phyloP scores from a whole-genome alignment of 2,329 filamentous ascomycete genomes.

The Beauveria varroae region DNA sequence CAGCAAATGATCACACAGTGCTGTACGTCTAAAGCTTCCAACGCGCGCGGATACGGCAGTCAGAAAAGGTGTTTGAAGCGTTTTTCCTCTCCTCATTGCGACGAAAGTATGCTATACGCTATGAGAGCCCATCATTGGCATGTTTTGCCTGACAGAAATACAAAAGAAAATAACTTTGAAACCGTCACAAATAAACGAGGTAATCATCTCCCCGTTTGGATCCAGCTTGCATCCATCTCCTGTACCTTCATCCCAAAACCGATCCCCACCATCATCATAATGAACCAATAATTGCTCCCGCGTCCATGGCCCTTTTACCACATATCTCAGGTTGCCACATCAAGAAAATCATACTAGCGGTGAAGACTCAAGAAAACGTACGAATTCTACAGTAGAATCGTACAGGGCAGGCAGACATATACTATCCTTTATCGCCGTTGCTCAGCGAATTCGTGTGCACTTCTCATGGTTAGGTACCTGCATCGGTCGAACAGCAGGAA shows the following conservation, averaged over 20 bases:
- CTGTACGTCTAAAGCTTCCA: no score
- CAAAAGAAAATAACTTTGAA: slow-evolving; percentile 18
- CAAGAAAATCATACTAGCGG: background rate
- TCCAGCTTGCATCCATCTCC: background rate
- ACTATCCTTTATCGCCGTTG: background rate
- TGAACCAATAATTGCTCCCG: background rate
- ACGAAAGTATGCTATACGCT: slow-evolving; percentile 17
- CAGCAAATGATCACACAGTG: background rate
- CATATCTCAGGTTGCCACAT: slow-evolving; percentile 1
- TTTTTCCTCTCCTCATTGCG: slow-evolving; percentile 11
- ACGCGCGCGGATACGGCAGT: background rate
- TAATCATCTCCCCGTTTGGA: background rate
- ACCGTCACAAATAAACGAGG: slow-evolving; percentile 15
- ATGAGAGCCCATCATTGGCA: slow-evolving; percentile 19
- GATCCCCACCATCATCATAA: background rate
- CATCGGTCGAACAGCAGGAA: background rate
- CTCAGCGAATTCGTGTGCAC: background rate
- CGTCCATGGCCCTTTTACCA: background rate
- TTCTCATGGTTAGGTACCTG: background rate
- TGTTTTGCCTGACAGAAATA: slow-evolving; percentile 13
- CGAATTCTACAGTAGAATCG: background rate
- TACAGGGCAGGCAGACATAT: background rate
- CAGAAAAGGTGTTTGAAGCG: slow-evolving; percentile 14
- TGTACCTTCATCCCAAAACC: background rate
- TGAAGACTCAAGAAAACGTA: background rate